phyloP scores from a whole-genome alignment of 2,329 filamentous ascomycete species.

The Neofusicoccum umdonicola region DNA sequence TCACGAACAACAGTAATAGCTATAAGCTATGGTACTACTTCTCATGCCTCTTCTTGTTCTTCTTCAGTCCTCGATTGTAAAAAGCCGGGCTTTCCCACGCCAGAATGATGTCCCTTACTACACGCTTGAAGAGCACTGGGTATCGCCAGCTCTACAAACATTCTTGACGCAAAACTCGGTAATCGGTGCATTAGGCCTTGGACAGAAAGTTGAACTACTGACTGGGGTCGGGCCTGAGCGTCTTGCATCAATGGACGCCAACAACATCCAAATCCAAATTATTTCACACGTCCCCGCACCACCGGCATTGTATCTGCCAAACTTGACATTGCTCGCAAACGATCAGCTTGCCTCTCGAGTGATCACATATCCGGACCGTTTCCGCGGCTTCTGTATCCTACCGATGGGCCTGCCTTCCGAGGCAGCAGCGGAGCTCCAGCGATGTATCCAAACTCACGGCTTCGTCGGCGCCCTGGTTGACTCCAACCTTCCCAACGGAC shows the following conservation, averaged over 20 bases:
- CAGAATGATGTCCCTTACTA: neutral
- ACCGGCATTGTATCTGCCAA: neutral
- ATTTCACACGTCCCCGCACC: conserved; percentile 5
- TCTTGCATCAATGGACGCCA: conserved; percentile 15
- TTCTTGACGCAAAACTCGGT: neutral
- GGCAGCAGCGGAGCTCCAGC: conserved; percentile 28
- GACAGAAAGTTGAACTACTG: neutral
- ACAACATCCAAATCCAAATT: conserved; percentile 8
- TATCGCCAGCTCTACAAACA: neutral
- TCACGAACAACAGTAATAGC: no score
- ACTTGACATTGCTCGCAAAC: neutral
- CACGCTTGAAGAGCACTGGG: conserved; percentile 17
- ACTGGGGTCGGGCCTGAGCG: neutral
- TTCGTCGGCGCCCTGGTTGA: neutral
- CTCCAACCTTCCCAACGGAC: neutral
- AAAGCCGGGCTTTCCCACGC: no score
- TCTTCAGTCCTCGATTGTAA: no score
- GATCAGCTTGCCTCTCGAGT: neutral
- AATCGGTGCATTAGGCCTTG: neutral
- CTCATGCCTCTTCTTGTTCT: no score
- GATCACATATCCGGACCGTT: conserved; percentile 28
- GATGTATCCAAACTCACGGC: neutral
- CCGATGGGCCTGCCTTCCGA: conserved; percentile 32
- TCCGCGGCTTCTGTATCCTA: conserved; percentile 45
- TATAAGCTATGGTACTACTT: no score